Conservation (phyloP, 768 basidiomycete species). For the Termitomyces heimii region DNA sequence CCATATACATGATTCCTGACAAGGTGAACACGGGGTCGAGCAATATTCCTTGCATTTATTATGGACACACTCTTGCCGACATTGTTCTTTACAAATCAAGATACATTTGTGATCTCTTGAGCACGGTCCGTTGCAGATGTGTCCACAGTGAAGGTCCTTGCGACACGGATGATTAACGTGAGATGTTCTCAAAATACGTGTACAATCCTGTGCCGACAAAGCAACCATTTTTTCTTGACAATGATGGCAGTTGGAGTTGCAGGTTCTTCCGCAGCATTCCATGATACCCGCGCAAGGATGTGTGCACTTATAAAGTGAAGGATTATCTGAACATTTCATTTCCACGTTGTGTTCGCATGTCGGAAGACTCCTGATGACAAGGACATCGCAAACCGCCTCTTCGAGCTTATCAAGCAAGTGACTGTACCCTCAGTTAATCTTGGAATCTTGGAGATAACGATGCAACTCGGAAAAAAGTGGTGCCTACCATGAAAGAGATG, state of each 20-base stretch:
- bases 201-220: not conserved
- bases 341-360: slow-evolving; percentile 47
- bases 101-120: slow-evolving; percentile 45
- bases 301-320: slow-evolving; percentile 31
- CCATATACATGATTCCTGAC: slow-evolving; percentile 59
- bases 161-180: slow-evolving; percentile 48
- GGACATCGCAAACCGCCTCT: slow-evolving; percentile 34
- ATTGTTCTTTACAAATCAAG: slow-evolving; percentile 35
- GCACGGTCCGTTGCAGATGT: slow-evolving; percentile 45
- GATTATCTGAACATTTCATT: slow-evolving; percentile 44
- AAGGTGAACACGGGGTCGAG: slow-evolving; percentile 52
- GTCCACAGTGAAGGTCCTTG: slow-evolving; percentile 47
- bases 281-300: slow-evolving; percentile 36
- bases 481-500: slow-evolving; percentile 44
- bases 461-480: not conserved
- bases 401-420: slow-evolving; percentile 38
- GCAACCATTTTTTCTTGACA: slow-evolving; percentile 34
- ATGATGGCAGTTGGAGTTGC: slow-evolving; percentile 39
- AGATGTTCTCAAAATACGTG: slow-evolving; percentile 18
- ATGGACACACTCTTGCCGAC: slow-evolving; percentile 52
- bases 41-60: slow-evolving; percentile 42
- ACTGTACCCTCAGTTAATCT: slow-evolving; percentile 23
- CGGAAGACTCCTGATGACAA: slow-evolving; percentile 37
- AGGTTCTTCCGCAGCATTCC: slow-evolving; percentile 48
- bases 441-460: not conserved